A percentile compares a stretch with the other conserved stretches of the same genome.
These are phyloP conservation scores for Teunomyces barrocoloradensis DNA, from an alignment of 805 yeast genomes.

Conservation along the genomic window DNA sequence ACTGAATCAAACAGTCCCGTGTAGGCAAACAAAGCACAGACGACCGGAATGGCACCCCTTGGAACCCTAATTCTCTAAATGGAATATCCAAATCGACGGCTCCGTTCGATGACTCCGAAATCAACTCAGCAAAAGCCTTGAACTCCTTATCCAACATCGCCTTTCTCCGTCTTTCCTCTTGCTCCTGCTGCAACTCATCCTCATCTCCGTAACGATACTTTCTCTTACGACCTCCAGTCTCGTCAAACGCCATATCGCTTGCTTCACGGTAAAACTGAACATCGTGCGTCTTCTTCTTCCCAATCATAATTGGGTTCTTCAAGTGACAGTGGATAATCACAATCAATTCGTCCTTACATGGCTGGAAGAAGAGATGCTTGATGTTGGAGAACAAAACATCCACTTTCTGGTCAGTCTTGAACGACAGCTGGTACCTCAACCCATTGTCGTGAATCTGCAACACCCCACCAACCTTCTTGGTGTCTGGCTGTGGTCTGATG, in stretches of 20 bases:
- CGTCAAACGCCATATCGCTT: conserved; percentile 92
- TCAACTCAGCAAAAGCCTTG: conserved; percentile 81
- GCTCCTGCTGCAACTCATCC: conserved; percentile 97
- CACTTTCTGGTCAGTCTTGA: conserved; percentile 79
- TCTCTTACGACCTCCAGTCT: conserved; percentile 92
- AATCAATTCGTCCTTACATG: conserved; percentile 90
- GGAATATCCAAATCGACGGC: conserved; percentile 87
- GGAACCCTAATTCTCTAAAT: conserved; percentile 93
- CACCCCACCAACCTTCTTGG: conserved; percentile 91
- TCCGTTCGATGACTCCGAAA: conserved; percentile 85
- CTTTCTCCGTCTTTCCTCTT: conserved; percentile 93
- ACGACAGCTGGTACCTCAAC: conserved; percentile 84
- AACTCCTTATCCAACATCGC: conserved; percentile 90
- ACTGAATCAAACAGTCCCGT: conserved; percentile 91
- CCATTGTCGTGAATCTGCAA: conserved; percentile 94
- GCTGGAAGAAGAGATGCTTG: conserved; percentile 92
- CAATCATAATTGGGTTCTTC: conserved; percentile 90
- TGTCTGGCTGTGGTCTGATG: conserved; percentile 94
- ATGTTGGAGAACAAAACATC: conserved; percentile 88
- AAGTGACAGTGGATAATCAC: conserved; percentile 91
- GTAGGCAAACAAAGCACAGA: conserved; percentile 96
- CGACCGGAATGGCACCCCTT: conserved; percentile 95
- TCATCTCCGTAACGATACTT: conserved; percentile 92
- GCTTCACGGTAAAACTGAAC: conserved; percentile 97
- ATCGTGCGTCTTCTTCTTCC: conserved; percentile 92